A percentile compares a stretch with the other conserved stretches of the same genome.
phyloP scores from a whole-genome alignment of 768 basidiomycete genomes.

The Naganishia vishniacii region DNA sequence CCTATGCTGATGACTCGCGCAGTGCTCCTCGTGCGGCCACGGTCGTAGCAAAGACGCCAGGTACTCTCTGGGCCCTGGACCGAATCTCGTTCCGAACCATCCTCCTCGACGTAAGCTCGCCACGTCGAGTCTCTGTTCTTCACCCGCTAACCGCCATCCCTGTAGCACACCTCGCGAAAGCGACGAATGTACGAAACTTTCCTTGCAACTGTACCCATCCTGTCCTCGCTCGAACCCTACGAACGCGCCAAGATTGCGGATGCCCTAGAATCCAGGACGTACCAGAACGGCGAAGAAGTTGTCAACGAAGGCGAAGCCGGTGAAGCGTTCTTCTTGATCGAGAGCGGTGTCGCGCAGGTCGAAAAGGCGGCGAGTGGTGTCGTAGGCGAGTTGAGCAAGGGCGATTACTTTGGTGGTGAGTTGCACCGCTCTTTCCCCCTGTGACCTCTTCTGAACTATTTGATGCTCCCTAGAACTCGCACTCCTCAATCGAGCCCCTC shows the following conservation, averaged over 20 bases:
- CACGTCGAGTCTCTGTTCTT: neutral
- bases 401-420: conserved; percentile 97
- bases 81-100: conserved; percentile 98
- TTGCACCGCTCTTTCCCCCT: conserved; percentile 14
- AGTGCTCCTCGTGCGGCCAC: conserved; percentile 86
- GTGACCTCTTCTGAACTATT: neutral
- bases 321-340: conserved; percentile 95
- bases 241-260: conserved; percentile 97
- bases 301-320: conserved; percentile 91
- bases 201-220: conserved; percentile 78
- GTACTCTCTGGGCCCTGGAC: conserved; percentile 87
- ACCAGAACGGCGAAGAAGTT: conserved; percentile 77
- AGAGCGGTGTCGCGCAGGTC: conserved; percentile 83
- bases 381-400: conserved; percentile 73
- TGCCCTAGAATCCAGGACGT: conserved; percentile 75
- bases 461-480: conserved; percentile 74
- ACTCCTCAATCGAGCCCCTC: conserved; percentile 76
- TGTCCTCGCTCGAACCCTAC: conserved; percentile 75
- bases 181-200: conserved; percentile 96
- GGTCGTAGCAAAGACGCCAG: conserved; percentile 71
- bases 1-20: neutral
- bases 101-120: conserved; percentile 62
- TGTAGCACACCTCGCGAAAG: conserved; percentile 69
- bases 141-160: conserved; percentile 1
- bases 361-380: conserved; percentile 58